Evolutionary conservation across 768 basidiomycete species (phyloP), one percentile per base, ranked within the genome.

Genomic region (Podaxis mareebaensis): DNA sequence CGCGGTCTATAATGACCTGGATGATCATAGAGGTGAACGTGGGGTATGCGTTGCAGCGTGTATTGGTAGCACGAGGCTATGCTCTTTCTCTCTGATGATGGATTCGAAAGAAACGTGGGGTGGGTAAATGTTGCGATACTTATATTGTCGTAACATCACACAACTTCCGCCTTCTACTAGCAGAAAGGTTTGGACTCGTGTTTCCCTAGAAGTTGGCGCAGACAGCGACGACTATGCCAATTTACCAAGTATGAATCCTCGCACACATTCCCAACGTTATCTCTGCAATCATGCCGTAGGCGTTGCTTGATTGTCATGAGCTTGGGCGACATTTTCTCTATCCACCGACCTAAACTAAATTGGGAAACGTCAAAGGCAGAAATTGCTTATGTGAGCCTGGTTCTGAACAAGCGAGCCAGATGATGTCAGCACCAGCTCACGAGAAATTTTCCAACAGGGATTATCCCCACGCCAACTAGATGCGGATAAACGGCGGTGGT

Each of bases 401-500:
- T n/a, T 46, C 17, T 51, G 7, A 51, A 4, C 59, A 22, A 60
- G 40, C 49, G 30, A 53, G 38, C 13, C 12, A 20, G 59, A 52
- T 60, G 48, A 60, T 39, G 49, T 60, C 59, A 60, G 48, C 59
- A 60, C 49, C 59, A 40, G 59, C 51, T 53, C 49, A 24, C 51
- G 59, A 60, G 53, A 61, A 53, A 55, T 20, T 55, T 61, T 53
- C 26, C 60, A 30, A 51, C 57, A 33, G 36, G 57, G 57, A 33
- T 17, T 10, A 17, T 61, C 58, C 58, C 48, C 60, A 53, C 60
- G 60, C 36, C 53, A 55, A 42, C 38, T 53, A 33, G 39, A 61
- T 61, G 60, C 60, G 60, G 60, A 61, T 61, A 61, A 53, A 61
- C 60, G 52, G 60, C 39, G 52, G 60, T n/a, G 26, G 33, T 33